Base-by-base conservation (phyloP, 768 basidiomycete genomes). In the Mrakia gelida region DNA sequence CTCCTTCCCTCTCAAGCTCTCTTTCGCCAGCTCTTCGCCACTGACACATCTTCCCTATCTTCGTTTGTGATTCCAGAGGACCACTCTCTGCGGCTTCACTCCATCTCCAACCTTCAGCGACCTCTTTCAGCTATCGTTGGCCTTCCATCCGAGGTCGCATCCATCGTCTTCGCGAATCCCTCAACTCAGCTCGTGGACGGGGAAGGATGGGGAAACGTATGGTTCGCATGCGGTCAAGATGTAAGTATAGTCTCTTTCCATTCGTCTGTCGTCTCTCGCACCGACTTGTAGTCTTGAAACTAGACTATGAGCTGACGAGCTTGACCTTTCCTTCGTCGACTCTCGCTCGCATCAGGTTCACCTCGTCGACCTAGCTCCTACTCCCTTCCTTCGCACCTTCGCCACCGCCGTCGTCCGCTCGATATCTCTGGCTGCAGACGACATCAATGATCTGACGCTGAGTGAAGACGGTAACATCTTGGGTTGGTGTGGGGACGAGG, bases 171-270 rank as follows among this genome's bases (percentile, higher is more conserved):
- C 28, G 76, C 67, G 41, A 21, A 72, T 15, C 61, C 65, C 1
- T 56, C 75, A 2, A 26, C 67, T 0, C 6, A 21, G 23, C 26
- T 23, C 75, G 15, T 32, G 3, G 49, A 72, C 6, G 49, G 71
- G 23, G 72, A 71, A 26, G 28, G 63, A 59, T 70, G 52, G 67
- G 76, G 76, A 16, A 38, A 26, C 2, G 70, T 77, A 41, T 77
- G 76, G 76, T 59, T 77, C 45, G 76, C 76, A 15, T 77, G 76
- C 30, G 76, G 76, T 6, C 30, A 38, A 26, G 70, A 72, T n/a
- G 76, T 77, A 9, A 62, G 59, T 45, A 23, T 13, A 52, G 2
- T 11, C 21, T 13, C 28, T 61, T 15, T 67, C 18, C 15, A 52
- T 11, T 4, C 30, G 23, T 23, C 41, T 52, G 18, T 4, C 18